These are phyloP conservation scores for Malassezia cuniculi DNA, from an alignment of 1,284 basidiomycete genomes.

Conservation along the genomic window DNA sequence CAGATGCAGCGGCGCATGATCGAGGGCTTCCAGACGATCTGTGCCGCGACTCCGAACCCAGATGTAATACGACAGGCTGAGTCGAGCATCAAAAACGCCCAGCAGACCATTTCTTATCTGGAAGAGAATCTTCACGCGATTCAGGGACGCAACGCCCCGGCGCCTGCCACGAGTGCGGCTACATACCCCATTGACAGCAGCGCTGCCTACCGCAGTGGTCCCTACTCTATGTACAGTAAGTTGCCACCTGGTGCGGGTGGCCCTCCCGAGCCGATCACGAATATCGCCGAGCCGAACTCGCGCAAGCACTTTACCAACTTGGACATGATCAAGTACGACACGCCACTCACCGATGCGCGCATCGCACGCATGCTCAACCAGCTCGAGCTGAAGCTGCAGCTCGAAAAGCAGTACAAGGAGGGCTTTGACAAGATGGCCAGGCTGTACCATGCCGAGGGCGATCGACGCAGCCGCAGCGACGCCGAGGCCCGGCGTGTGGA, in stretches of 20 bases:
- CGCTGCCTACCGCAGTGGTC: slow-evolving; percentile 9
- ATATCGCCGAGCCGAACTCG: no score
- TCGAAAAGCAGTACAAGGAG: slow-evolving; percentile 94
- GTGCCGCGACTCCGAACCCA: slow-evolving; percentile 69
- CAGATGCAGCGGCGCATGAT: slow-evolving; percentile 82
- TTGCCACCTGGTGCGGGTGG: no score
- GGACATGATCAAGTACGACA: slow-evolving; percentile 95
- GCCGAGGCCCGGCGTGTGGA: slow-evolving; percentile 87
- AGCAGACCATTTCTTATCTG: slow-evolving; percentile 73
- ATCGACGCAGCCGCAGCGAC: slow-evolving; percentile 59
- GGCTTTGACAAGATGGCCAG: slow-evolving; percentile 96
- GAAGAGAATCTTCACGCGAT: slow-evolving; percentile 72
- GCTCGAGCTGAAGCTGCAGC: slow-evolving; percentile 95
- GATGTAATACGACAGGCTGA: slow-evolving; percentile 64
- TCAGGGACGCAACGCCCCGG: slow-evolving; percentile 56
- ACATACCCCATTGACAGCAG: slow-evolving; percentile 9
- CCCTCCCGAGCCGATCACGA: no score
- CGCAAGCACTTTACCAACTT: slow-evolving; percentile 8
- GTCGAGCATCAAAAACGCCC: slow-evolving; percentile 73
- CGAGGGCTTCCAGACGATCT: slow-evolving; percentile 66
- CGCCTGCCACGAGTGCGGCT: no score
- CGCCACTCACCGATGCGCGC: slow-evolving; percentile 86
- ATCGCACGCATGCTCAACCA: slow-evolving; percentile 97
- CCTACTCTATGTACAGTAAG: no score
- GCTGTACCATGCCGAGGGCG: slow-evolving; percentile 81